These are phyloP conservation scores for Moricandia arvensis DNA, from an alignment of 345 rosid genomes.

Conservation along the genomic window DNA sequence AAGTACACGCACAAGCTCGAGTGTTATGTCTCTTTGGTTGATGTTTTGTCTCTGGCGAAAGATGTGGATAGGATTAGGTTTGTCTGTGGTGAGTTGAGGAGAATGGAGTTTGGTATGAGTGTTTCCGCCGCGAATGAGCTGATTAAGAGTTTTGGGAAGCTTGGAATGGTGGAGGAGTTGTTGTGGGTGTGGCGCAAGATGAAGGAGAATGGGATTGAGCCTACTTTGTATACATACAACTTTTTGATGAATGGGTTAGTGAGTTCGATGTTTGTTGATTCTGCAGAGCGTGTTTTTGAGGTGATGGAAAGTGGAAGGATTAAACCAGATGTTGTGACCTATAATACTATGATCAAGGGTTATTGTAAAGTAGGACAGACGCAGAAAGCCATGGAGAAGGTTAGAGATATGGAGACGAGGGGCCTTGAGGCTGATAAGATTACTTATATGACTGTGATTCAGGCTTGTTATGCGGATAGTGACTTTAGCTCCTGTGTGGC, in stretches of 20 bases:
- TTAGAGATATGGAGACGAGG: constrained; percentile 67
- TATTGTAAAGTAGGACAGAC: constrained; percentile 68
- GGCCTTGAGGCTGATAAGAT: constrained; percentile 76
- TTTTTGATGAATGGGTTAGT: constrained; percentile 77
- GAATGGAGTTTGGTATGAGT: constrained; percentile 50
- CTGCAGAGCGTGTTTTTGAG: constrained; percentile 73
- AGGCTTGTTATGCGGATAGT: constrained; percentile 68
- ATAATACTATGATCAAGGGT: constrained; percentile 85
- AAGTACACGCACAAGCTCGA: constrained; percentile 68
- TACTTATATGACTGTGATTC: constrained; percentile 79
- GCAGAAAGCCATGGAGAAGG: constrained; percentile 58
- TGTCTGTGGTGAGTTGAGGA: constrained; percentile 48
- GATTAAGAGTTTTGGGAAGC: constrained; percentile 75
- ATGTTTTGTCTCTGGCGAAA: constrained; percentile 48
- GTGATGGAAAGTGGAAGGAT: constrained; percentile 71
- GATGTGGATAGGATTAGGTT: constrained; percentile 51
- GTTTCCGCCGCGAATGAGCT: constrained; percentile 55
- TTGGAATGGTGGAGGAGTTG: constrained; percentile 91
- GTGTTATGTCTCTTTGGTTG: constrained; percentile 65
- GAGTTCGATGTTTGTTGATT: constrained; percentile 62
- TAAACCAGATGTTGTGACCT: constrained; percentile 68
- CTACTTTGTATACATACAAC: constrained; percentile 70
- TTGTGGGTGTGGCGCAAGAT: constrained; percentile 89
- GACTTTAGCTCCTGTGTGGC: constrained; percentile 65
- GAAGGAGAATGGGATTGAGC: constrained; percentile 83